Conservation (phyloP, 2,329 filamentous ascomycete genomes). For the Talaromyces rugulosus region DNA sequence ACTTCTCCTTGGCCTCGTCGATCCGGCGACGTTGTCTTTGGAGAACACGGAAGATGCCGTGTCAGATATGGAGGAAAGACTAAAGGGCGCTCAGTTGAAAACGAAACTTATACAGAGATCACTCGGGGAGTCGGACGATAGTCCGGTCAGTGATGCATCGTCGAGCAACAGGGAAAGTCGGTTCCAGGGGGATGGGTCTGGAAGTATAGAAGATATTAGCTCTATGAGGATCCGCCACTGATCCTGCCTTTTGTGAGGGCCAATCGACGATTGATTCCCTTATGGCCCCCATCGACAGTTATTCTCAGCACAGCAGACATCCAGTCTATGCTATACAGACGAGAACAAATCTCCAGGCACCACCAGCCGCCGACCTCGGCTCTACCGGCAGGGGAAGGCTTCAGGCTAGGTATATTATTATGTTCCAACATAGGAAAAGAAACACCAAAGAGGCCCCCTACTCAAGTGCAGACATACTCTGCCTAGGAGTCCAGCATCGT, state of each 20-base stretch:
- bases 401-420: background rate
- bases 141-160: constrained; percentile 19
- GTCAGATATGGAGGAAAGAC: constrained; percentile 81
- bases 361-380: background rate
- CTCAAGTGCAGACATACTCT: background rate
- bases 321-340: background rate
- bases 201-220: constrained; percentile 47
- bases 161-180: constrained; percentile 26
- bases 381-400: background rate
- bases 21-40: constrained; percentile 71
- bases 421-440: background rate
- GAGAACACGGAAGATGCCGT: constrained; percentile 86
- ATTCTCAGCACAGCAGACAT: background rate
- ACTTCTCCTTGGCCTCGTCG: constrained; percentile 70
- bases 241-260: constrained; percentile 9
- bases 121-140: constrained; percentile 44
- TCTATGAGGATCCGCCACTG: constrained; percentile 37
- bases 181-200: constrained; percentile 31
- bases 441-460: background rate
- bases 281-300: background rate
- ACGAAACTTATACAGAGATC: constrained; percentile 79
- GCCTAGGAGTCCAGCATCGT: background rate
- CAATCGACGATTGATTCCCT: background rate
- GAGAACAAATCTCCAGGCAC: background rate
- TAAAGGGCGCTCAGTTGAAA: constrained; percentile 80